Conservation (phyloP, 257 asterid species). For the Prunella vulgaris region DNA sequence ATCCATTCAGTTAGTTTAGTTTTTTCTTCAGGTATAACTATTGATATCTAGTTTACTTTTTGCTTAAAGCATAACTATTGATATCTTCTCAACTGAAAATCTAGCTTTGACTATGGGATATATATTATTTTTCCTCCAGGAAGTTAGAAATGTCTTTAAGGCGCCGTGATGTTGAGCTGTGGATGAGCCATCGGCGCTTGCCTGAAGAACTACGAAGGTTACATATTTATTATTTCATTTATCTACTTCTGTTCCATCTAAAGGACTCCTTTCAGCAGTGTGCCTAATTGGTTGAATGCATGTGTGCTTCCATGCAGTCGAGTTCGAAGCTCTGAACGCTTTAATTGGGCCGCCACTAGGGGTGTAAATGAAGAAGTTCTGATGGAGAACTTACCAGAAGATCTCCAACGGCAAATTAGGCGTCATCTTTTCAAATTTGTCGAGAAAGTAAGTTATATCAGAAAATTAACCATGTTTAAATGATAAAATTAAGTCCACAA, state of each 20-base stretch:
- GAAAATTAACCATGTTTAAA: background rate
- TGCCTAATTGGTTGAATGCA: background rate
- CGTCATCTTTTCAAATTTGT: conserved; percentile 81
- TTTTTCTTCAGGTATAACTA: too few species aligned
- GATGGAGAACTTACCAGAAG: conserved; percentile 92
- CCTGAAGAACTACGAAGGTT: conserved; percentile 73
- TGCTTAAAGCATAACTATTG: background rate
- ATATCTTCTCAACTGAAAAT: background rate
- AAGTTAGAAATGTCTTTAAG: conserved; percentile 76
- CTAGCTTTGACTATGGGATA: background rate
- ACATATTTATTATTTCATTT: background rate
- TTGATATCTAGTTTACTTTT: too few species aligned
- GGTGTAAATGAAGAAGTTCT: conserved; percentile 86
- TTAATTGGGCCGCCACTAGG: conserved; percentile 87
- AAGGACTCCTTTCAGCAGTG: too few species aligned
- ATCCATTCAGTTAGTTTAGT: background rate
- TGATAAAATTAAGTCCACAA: background rate
- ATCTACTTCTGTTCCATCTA: background rate
- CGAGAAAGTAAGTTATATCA: conserved; percentile 53
- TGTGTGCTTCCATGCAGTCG: conserved; percentile 36
- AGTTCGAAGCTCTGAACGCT: conserved; percentile 80
- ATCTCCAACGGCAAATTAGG: conserved; percentile 79
- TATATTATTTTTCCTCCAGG: conserved; percentile 36
- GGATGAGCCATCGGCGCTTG: conserved; percentile 95
- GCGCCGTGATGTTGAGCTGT: conserved; percentile 88